Base-by-base conservation (phyloP, 2,329 filamentous ascomycete species). In the Aspergillus fijiensis region DNA sequence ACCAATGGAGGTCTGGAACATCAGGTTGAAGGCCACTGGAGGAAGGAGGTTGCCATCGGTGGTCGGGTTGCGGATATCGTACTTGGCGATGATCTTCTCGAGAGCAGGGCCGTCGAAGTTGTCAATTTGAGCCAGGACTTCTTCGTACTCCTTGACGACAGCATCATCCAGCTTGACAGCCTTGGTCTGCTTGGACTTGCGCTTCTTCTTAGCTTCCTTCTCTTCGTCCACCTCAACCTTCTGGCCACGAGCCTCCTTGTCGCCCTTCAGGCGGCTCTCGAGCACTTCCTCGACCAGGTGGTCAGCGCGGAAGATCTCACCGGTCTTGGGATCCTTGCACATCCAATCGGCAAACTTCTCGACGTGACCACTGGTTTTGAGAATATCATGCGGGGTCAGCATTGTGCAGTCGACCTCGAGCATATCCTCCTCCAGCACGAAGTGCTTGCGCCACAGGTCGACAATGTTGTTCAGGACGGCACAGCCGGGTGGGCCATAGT, bases 331-430 rank as follows among this genome's bases (percentile, higher is more conserved):
- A 77, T 99, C 95, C 79, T 96, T 96, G 87, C 91, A 96, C 93
- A 98, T 97, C 91, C 91, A 98, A 77, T 98, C 94, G 78, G 92
- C 90, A 73, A 98, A 98, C 79, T 96, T 96, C 78, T 97, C 94
- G 66, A 98, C 95, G 80, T 99, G 95, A 65, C 95, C 95, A 76
- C 87, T 91, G 57, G 94, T 96, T 85, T 98, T 96, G 73, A 99
- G 86, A 42, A 99, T 91, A 51, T 95, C 90, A 71, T 95, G 87
- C 35, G 95, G 95, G 47, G 95, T 99, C 73, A 99, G 79, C 79
- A 94, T 95, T 45, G 91, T 95, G 81, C 92, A 96, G 80, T 96
- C 93, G 66, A 96, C 87, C 81, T 96, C 92, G 67, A 96, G 87
- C 92, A 96, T 96, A 74, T 96, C 90, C 81, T 96, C 92, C 81